Evolutionary conservation across 345 rosid genomes (phyloP), one percentile per base, ranked within the genome.

Genomic region (Triadica sebifera): DNA sequence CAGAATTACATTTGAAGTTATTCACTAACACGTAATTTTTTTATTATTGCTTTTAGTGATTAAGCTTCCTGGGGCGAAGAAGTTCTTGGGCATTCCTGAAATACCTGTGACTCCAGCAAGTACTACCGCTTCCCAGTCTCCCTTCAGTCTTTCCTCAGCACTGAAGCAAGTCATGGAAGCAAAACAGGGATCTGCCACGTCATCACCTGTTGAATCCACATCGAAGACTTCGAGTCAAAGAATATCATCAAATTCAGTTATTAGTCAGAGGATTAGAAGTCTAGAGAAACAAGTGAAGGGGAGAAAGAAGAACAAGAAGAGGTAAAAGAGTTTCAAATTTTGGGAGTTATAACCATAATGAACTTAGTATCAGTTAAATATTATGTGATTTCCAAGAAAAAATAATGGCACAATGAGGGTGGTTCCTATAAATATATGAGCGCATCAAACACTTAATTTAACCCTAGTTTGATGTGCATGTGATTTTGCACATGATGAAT

Each of bases 61-160:
- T 19, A 89, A 86, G 76, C 76, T 65, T 64, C 92, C 97, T 3
- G 89, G 85, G 53, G 88, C 92, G 57, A 92, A 89, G 88, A 85
- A 92, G 79, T 19, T 79, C 12, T 69, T 94, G 73, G 86, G 88
- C 61, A 67, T 92, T 76, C 98, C 98, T 10, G 74, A 86, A 39
- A 79, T 91, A 45, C 91, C 93, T 2, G 65, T 49, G 47, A 52
- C 80, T 60, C 91, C 90, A 19, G 78, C 81, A 13, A 20, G 63
- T 11, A 29, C 1, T 29, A 58, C 88, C 52, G 64, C 80, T 8
- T 70, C 71, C 20, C 73, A 77, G 73, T 5, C 47, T 43, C 34
- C 34, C 34, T 29, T 29, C 34, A 29, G 34, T 29, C 34, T 29
- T 29, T 29, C 34, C 34, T 29, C 34, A 29, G 34, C 34, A 29